Conservation (phyloP, 805 yeast species). For the Pichia scutulata region DNA sequence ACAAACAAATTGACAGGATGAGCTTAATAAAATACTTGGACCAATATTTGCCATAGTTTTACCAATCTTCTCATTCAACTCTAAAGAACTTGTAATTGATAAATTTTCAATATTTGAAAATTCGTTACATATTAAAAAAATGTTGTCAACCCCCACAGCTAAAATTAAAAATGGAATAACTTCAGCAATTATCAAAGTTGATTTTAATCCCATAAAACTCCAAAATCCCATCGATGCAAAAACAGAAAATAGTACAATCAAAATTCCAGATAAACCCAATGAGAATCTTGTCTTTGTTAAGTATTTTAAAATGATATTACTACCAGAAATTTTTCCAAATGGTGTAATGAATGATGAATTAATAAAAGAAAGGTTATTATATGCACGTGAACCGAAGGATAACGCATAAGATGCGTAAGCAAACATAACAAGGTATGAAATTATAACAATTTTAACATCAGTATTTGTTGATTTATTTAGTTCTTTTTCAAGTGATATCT, state of each 20-base stretch:
- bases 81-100: constrained; percentile 26
- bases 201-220: constrained; percentile 67
- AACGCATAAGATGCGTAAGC: constrained; percentile 78
- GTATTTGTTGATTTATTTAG: constrained; percentile 74
- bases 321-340: constrained; percentile 5
- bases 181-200: constrained; percentile 90
- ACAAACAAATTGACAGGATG: constrained; percentile 71
- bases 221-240: constrained; percentile 76
- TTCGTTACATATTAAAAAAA: constrained; percentile 80
- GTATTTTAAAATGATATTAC: constrained; percentile 8
- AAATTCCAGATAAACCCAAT: constrained; percentile 77
- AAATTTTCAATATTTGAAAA: constrained; percentile 45
- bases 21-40: constrained; percentile 76
- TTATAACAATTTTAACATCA: constrained; percentile 58
- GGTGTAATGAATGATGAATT: constrained; percentile 4
- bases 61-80: constrained; percentile 52
- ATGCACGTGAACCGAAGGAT: not conserved
- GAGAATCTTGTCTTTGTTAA: constrained; percentile 54
- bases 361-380: not conserved
- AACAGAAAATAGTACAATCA: constrained; percentile 76
- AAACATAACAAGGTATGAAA: constrained; percentile 83
- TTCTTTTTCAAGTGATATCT: constrained; percentile 77
- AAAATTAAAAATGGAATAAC: constrained; percentile 89
- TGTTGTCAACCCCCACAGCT: constrained; percentile 93
- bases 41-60: constrained; percentile 68